Base-by-base conservation (phyloP, 2,329 filamentous ascomycete genomes). In the Lasiodiplodia citricola region DNA sequence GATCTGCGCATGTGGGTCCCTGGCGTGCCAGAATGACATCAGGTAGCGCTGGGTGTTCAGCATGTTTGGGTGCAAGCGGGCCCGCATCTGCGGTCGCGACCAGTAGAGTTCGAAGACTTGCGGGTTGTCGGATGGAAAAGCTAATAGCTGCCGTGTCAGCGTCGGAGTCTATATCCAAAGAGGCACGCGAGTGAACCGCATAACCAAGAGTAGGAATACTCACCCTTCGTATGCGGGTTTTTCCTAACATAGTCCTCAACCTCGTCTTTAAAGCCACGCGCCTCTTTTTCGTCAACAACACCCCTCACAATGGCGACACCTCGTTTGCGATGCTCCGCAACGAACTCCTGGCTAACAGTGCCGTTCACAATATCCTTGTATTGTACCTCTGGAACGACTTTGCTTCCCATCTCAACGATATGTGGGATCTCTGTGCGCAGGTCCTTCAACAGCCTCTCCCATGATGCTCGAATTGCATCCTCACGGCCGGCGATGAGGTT, bases 281-380 rank as follows among this genome's bases (percentile, higher is more conserved):
- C 82, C 71, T 85, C 80, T 21, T 80, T 70, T 70, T 83, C 76
- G 1, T 80, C 74, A 0, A 85, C 73, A 1, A 85, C 83, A 38
- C 81, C 80, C 52, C 83, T 77, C 47, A 85, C 78, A 8, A 85
- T 80, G 3, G 83, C 83, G 1, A 85, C 83, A 21, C 83, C 83
- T 41, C 89, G 86, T 73, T 88, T 87, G 73, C 84, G 84, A 64
- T 90, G 82, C 73, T 87, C 86, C 58, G 81, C 80, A 65, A 81
- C 83, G 75, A 92, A 92, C 1, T 84, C 80, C 28, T 84, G 80
- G 2, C 86, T 84, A 64, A 85, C 83, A 66, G 82, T 78, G 3
- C 77, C 78, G 18, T 56, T 70, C 37, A 75, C 73, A 52, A 85
- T 76, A 55, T 85, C 82, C 37, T 80, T 79, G 75, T 82, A 85